Evolutionary conservation across 257 asterid species (phyloP), one percentile per base, ranked within the genome.

Genomic region (Fraxinus quadrangulata): DNA sequence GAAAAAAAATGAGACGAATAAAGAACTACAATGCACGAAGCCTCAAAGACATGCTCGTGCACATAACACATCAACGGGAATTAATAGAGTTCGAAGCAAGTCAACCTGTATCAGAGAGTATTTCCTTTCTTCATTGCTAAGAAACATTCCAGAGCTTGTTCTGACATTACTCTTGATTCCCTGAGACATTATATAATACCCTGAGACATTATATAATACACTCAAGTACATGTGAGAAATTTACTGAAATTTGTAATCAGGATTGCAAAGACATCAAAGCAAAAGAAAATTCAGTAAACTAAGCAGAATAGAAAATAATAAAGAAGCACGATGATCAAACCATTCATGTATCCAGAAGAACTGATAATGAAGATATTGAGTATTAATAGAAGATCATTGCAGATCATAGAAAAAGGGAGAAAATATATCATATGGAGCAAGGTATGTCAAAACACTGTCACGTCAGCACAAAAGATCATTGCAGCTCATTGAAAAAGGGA

Each of bases 71-170:
- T 36, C 61, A 71, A 2, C 0, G 31, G n/a, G 33, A 16, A 40
- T 33, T 66, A 40, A 70, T 10, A 17, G 16, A 49, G 40, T 79
- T 78, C 37, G 37, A 51, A 54, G 70, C 51, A 77, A 23, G 56
- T 77, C 26, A 79, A 92, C 97, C 97, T 92, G 84, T 80, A 92
- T 87, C 86, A 86, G 85, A 9, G 95, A 92, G 77, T 87, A 88
- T 77, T 79, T 82, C 78, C 91, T 88, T 86, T 92, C 96, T 83
- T 77, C 87, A 49, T 75, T 73, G 79, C 75, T 92, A 77, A 92
- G 81, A 85, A 92, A 92, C 96, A 91, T 92, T 73, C 97, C 95
- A 76, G 96, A 92, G 85, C 96, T 92, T 77, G 96, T 91, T 85
- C 95, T 91, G 30, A 88, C 95, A 45, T 83, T 71, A 83, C 97